Evolutionary conservation across 2,329 filamentous ascomycete species (phyloP).

Genomic region (Cladosporium sp.): DNA sequence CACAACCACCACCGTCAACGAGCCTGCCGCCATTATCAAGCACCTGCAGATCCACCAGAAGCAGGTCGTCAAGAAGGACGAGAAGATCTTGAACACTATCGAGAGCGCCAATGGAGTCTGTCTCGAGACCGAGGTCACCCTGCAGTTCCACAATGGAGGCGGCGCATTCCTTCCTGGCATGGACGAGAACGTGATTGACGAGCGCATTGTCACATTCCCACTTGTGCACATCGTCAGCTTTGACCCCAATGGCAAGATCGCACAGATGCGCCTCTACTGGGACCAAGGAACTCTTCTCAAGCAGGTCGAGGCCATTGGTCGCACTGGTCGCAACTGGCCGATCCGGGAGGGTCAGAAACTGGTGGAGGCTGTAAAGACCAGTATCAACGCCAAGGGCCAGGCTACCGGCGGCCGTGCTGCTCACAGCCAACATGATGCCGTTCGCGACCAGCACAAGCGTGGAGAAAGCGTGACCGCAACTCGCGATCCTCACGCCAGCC

Average conservation of each 20-base stretch:
- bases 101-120: slow-evolving; percentile 68
- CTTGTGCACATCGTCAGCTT: slow-evolving; percentile 92
- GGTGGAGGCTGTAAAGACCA: slow-evolving; percentile 54
- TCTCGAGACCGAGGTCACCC: slow-evolving; percentile 72
- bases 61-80: slow-evolving; percentile 76
- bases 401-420: slow-evolving; percentile 19
- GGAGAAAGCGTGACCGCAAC: slow-evolving; percentile 31
- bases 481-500: slow-evolving; percentile 57
- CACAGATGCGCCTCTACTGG: slow-evolving; percentile 86
- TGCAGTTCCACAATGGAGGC: slow-evolving; percentile 78
- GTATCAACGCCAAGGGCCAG: slow-evolving; percentile 28
- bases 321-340: slow-evolving; percentile 87
- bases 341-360: slow-evolving; percentile 86
- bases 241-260: slow-evolving; percentile 70
- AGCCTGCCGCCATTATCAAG: slow-evolving; percentile 73
- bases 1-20: slow-evolving; percentile 70
- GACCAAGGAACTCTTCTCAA: slow-evolving; percentile 91
- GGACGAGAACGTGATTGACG: slow-evolving; percentile 90
- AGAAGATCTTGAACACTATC: slow-evolving; percentile 70
- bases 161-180: slow-evolving; percentile 83
- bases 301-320: slow-evolving; percentile 89
- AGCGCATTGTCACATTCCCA: slow-evolving; percentile 72
- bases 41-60: slow-evolving; percentile 69
- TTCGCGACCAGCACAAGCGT: slow-evolving; percentile 25
- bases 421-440: slow-evolving; percentile 22